A percentile compares a stretch with the other conserved stretches of the same genome.
Evolutionary conservation across 2,329 filamentous ascomycete species (phyloP).

Genomic region (Tolypocladium guangdongense): DNA sequence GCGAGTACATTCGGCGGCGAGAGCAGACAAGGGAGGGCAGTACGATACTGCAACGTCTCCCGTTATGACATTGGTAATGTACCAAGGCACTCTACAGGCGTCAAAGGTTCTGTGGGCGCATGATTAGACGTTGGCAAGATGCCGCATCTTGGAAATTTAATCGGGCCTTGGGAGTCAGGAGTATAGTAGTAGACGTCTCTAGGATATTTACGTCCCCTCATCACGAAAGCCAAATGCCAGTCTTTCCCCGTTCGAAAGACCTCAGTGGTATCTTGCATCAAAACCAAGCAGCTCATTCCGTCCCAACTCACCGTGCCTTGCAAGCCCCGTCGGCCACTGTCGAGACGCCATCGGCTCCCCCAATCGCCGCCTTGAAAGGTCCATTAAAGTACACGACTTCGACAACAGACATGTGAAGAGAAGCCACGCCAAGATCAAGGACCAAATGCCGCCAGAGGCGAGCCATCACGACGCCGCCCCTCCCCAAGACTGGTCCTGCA

Average conservation of each 20-base stretch:
- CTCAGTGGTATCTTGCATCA: neutral
- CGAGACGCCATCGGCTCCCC: neutral
- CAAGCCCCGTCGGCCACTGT: neutral
- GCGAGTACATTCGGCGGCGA: neutral
- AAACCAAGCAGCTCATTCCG: neutral
- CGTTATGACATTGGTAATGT: too few species aligned
- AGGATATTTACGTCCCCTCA: too few species aligned
- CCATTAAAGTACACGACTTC: neutral
- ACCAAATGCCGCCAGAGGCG: neutral
- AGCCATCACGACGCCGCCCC: neutral
- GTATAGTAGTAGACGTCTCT: neutral
- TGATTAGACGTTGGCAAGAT: neutral
- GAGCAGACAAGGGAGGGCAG: too few species aligned
- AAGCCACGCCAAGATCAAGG: neutral
- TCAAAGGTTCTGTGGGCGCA: neutral
- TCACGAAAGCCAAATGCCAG: too few species aligned
- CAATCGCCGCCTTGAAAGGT: neutral
- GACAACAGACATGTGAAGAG: neutral
- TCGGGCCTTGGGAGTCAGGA: neutral
- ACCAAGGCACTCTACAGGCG: neutral
- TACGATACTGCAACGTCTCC: neutral
- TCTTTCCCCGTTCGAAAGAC: neutral
- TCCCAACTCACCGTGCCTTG: neutral
- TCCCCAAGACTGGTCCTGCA: conserved; percentile 10
- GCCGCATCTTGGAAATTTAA: neutral